Evolutionary conservation across 257 asterid species (phyloP).

Genomic region (Penstemon davidsonii): DNA sequence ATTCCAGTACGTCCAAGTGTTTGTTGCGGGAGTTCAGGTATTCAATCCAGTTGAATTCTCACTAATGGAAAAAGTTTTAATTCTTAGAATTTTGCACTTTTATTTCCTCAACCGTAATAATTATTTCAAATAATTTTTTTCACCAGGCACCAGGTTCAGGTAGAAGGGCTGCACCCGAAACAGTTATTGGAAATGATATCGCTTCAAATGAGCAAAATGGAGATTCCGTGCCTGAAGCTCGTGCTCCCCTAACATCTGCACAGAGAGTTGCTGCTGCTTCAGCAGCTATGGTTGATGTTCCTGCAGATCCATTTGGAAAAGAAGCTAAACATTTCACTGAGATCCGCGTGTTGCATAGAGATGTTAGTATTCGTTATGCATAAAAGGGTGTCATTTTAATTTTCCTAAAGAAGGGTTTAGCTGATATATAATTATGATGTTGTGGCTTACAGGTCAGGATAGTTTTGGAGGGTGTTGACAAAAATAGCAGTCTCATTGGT

Average conservation of each 20-base stretch:
- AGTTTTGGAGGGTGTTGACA: conserved; percentile 95
- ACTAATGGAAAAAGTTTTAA: not conserved
- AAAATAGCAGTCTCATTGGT: conserved; percentile 83
- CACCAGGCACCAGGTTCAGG: conserved; percentile 90
- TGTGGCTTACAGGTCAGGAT: conserved; percentile 71
- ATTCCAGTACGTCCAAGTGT: conserved; percentile 84
- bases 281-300: conserved; percentile 58
- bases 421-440: conserved; percentile 21
- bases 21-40: conserved; percentile 95
- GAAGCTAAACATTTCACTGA: conserved; percentile 98
- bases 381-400: not conserved
- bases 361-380: conserved; percentile 48
- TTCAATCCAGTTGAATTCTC: not conserved
- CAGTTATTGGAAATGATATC: conserved; percentile 39
- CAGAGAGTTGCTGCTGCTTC: conserved; percentile 76
- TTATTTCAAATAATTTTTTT: not conserved
- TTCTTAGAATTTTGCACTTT: not conserved
- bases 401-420: not conserved
- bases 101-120: not conserved
- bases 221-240: conserved; percentile 53
- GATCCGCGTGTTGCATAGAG: conserved; percentile 87
- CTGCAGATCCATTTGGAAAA: conserved; percentile 85
- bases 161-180: conserved; percentile 66
- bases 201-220: conserved; percentile 70
- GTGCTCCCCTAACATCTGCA: conserved; percentile 81